phyloP scores from a whole-genome alignment of 2,329 filamentous ascomycete genomes.

The Pseudonectria buxi region DNA sequence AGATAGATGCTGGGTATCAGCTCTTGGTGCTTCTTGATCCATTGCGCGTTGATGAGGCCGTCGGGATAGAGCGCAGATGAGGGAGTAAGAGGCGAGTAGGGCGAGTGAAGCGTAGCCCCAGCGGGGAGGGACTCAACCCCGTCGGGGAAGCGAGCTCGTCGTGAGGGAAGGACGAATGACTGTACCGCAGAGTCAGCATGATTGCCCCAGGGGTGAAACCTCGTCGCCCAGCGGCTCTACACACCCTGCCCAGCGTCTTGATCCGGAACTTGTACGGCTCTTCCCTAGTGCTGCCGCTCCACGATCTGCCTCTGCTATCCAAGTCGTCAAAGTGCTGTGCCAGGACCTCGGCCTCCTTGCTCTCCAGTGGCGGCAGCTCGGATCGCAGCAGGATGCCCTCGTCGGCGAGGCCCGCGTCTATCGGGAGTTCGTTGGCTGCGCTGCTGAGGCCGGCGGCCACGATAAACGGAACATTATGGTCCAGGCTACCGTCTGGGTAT shows the following conservation, averaged over 20 bases:
- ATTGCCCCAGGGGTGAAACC: constrained; percentile 9
- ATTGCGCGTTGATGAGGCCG: constrained; percentile 72
- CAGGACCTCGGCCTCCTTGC: constrained; percentile 58
- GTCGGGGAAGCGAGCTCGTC: constrained; percentile 48
- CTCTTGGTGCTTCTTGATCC: constrained; percentile 85
- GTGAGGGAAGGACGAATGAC: constrained; percentile 51
- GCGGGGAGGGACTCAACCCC: constrained; percentile 41
- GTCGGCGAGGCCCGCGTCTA: constrained; percentile 48
- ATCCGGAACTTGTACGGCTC: constrained; percentile 59
- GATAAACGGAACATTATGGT: constrained; percentile 80
- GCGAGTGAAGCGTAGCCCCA: constrained; percentile 69
- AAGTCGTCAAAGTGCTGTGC: constrained; percentile 58
- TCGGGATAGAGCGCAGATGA: constrained; percentile 81
- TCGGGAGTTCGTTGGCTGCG: constrained; percentile 33
- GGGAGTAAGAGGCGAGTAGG: constrained; percentile 83
- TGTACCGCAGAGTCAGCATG: constrained; percentile 28
- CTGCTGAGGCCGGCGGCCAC: constrained; percentile 67
- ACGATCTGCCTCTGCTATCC: constrained; percentile 59
- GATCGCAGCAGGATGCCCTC: constrained; percentile 59
- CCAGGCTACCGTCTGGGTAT: constrained; percentile 71
- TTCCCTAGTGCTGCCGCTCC: constrained; percentile 53
- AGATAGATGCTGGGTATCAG: constrained; percentile 74
- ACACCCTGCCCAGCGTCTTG: constrained; percentile 65
- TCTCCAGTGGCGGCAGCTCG: constrained; percentile 60
- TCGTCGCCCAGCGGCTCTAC: constrained; percentile 39